phyloP scores from a whole-genome alignment of 768 basidiomycete genomes.

The Russula brevipes region DNA sequence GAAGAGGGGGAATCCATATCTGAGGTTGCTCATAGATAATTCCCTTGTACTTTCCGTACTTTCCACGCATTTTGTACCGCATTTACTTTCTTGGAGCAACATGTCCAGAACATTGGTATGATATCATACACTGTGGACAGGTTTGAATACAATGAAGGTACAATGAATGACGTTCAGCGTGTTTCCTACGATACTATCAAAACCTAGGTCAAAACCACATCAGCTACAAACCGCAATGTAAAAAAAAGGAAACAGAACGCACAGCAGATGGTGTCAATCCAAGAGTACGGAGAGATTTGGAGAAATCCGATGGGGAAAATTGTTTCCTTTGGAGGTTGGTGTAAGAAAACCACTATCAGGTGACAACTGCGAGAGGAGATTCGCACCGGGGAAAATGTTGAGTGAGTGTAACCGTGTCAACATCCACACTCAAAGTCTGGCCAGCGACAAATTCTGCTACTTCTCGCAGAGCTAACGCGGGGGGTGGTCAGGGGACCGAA shows the following conservation, averaged over 20 bases:
- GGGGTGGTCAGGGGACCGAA: not conserved
- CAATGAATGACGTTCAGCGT: not conserved
- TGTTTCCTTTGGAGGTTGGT: constrained; percentile 53
- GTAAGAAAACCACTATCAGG: not conserved
- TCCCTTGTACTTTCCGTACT: not conserved
- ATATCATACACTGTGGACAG: constrained; percentile 8
- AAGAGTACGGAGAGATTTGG: constrained; percentile 73
- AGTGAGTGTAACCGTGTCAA: constrained; percentile 72
- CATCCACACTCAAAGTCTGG: constrained; percentile 62
- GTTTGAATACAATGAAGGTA: constrained; percentile 7
- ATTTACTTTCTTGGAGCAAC: constrained; percentile 4
- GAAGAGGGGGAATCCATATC: not conserved
- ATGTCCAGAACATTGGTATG: not conserved
- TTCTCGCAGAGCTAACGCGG: constrained; percentile 59
- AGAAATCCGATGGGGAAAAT: constrained; percentile 67
- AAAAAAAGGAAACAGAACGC: constrained; percentile 27
- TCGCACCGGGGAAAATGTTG: constrained; percentile 81
- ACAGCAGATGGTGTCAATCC: constrained; percentile 92
- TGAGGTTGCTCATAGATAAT: not conserved
- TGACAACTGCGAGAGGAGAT: not conserved
- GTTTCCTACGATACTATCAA: constrained; percentile 21
- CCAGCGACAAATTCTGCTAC: constrained; percentile 86
- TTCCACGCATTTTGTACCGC: not conserved
- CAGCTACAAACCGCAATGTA: not conserved
- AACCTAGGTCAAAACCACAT: constrained; percentile 5